These are phyloP conservation scores for Abelmoschus esculentus DNA, from an alignment of 345 rosid genomes.

Conservation along the genomic window DNA sequence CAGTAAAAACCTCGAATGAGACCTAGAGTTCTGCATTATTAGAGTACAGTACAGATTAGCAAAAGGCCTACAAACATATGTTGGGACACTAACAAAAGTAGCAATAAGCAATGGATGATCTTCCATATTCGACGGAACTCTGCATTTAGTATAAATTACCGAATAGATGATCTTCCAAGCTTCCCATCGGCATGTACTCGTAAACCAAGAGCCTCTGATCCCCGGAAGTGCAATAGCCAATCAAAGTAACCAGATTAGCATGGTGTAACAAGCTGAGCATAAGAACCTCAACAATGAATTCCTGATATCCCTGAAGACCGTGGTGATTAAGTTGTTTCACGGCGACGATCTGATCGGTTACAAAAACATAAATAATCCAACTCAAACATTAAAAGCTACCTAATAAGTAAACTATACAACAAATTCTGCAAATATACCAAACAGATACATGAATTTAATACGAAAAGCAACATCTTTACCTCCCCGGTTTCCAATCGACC, in stretches of 20 bases:
- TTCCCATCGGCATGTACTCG: slow-evolving; percentile 92
- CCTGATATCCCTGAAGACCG: slow-evolving; percentile 83
- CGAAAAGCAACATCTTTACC: slow-evolving; percentile 31
- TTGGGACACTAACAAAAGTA: not conserved
- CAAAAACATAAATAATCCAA: slow-evolving; percentile 11
- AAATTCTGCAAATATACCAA: not conserved
- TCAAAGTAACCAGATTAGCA: slow-evolving; percentile 78
- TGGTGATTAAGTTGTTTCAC: slow-evolving; percentile 82
- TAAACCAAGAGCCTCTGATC: slow-evolving; percentile 94
- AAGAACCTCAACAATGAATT: slow-evolving; percentile 91
- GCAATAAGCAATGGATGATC: slow-evolving; percentile 32
- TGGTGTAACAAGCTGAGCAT: slow-evolving; percentile 94
- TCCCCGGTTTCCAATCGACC: slow-evolving; percentile 71
- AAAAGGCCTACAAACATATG: not conserved
- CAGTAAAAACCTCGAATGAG: not conserved
- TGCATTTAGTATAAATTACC: slow-evolving; percentile 35
- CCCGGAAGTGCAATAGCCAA: slow-evolving; percentile 91
- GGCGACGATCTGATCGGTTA: slow-evolving; percentile 66
- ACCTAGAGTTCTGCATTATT: not conserved
- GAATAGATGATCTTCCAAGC: slow-evolving; percentile 62
- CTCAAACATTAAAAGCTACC: not conserved
- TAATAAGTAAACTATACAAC: not conserved
- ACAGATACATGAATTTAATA: not conserved
- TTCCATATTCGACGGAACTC: slow-evolving; percentile 16
- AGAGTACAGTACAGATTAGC: not conserved